Base-by-base conservation (phyloP, 1,284 basidiomycete genomes). In the Cyathus pygmaeus region DNA sequence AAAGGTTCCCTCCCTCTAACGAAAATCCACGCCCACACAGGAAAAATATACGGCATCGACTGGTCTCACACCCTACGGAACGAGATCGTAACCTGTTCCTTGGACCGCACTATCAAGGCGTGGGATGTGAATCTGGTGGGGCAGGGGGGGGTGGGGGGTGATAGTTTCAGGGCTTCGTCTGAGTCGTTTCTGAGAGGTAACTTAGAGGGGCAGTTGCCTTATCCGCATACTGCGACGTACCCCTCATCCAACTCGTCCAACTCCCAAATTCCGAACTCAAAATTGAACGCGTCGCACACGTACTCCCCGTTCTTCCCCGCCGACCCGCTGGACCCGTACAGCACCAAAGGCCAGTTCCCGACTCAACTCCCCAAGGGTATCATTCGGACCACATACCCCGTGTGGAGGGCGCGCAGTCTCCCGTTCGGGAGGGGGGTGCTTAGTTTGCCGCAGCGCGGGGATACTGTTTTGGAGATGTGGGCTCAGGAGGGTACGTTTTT, bases 11-110 rank as follows among this genome's bases (percentile, higher is more conserved):
- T 96, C 2, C 96, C 96, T 0, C 81, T 95, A 1, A 85, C 88
- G 9, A 84, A 84, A 2, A 90, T 98, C 59, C 81, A 85, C 36
- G 96, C 94, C 0, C 96, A 98, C 71, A 83, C 82, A 23, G 89
- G 93, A 15, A 95, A 96, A 79, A 97, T 98, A 52, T 98, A 98
- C 67, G 96, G 96, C 1, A 95, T 98, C 56, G 96, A 98, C 76
- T 98, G 96, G 95, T 91, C 94, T 4, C 88, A 94, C 54, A 81
- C 86, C 26, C 78, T 83, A 54, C 80, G 84, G n/a, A 86, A 91
- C 68, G 90, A 94, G 69, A 85, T 98, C 39, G 89, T 96, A 4
- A 97, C 95, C 1, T 98, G 96, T 71, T 95, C 94, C 1, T 83
- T 98, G 0, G 96, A 98, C 82, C 94, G 92, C 74, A 92, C 93